phyloP scores from a whole-genome alignment of 2,329 filamentous ascomycete species.

The Monilinia polystroma region DNA sequence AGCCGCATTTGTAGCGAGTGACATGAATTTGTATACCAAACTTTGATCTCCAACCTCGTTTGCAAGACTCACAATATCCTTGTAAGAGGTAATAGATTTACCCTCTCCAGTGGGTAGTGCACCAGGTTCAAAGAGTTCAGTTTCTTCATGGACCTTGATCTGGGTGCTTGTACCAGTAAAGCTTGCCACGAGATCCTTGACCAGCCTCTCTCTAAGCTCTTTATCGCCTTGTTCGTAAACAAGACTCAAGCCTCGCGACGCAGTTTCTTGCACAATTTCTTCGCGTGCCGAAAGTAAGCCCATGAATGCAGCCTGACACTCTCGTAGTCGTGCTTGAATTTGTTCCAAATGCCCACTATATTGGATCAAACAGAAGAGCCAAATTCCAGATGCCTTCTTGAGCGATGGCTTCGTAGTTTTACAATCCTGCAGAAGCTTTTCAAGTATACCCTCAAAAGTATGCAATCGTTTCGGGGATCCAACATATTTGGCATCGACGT shows the following conservation, averaged over 20 bases:
- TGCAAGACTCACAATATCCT: constrained; percentile 93
- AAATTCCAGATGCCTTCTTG: constrained; percentile 90
- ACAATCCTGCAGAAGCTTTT: constrained; percentile 74
- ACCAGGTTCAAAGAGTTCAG: constrained; percentile 58
- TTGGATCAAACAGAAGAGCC: constrained; percentile 88
- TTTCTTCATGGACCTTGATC: constrained; percentile 85
- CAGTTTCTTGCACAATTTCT: constrained; percentile 93
- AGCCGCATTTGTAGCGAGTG: constrained; percentile 88
- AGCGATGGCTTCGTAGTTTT: constrained; percentile 84
- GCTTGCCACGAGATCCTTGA: constrained; percentile 67
- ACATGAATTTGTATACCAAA: constrained; percentile 99
- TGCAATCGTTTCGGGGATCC: constrained; percentile 45
- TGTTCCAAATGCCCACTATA: constrained; percentile 78
- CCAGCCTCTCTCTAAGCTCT: constrained; percentile 72
- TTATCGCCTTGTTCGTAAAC: constrained; percentile 92
- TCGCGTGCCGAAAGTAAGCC: constrained; percentile 82
- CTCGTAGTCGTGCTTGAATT: constrained; percentile 70
- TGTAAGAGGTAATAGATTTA: constrained; percentile 89
- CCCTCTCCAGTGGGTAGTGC: constrained; percentile 28
- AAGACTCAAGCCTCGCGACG: constrained; percentile 83
- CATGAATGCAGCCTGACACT: constrained; percentile 86
- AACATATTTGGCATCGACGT: constrained; percentile 61
- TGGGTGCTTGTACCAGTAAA: constrained; percentile 69
- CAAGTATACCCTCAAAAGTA: constrained; percentile 47
- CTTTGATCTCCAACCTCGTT: constrained; percentile 94